A percentile compares a stretch with the other conserved stretches of the same genome.
Evolutionary conservation across 225 moss, liverwort and hornwort genomes (phyloP).

Genomic region (Thuidium tamariscinum): DNA sequence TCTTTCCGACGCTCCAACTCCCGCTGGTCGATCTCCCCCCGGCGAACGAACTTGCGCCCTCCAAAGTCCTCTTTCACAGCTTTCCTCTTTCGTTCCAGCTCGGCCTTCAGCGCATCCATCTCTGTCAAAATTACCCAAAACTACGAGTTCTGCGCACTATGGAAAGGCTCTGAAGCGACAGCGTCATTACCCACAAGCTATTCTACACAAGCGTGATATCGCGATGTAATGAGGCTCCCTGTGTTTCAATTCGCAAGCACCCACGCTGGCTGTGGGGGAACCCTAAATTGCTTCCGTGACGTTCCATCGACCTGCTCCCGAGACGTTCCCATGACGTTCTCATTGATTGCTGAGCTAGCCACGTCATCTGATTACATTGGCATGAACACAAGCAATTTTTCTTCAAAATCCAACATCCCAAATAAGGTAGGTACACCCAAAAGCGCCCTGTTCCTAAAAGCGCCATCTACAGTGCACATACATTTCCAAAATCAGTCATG

Average conservation of each 20-base stretch:
- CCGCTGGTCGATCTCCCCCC: slow-evolving; percentile 76
- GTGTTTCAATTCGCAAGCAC: neutral
- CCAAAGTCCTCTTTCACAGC: slow-evolving; percentile 66
- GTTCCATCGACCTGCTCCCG: too few species aligned
- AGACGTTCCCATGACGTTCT: neutral
- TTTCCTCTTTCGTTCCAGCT: slow-evolving; percentile 87
- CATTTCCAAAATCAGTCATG: too few species aligned
- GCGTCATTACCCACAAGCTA: neutral
- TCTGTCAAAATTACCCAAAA: neutral
- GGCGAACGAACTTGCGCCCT: slow-evolving; percentile 78
- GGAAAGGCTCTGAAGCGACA: neutral
- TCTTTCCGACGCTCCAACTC: slow-evolving; percentile 39
- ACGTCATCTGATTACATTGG: too few species aligned
- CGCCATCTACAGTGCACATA: too few species aligned
- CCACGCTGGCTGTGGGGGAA: neutral
- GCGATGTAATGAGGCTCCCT: neutral
- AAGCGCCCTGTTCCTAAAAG: too few species aligned
- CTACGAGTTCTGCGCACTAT: neutral
- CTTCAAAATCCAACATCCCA: too few species aligned
- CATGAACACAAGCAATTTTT: too few species aligned
- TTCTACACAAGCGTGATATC: neutral
- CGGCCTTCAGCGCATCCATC: slow-evolving; percentile 82
- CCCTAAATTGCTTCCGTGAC: neutral
- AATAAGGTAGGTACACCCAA: too few species aligned
- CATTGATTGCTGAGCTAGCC: neutral